These are phyloP conservation scores for Kitagawia praeruptora DNA, from an alignment of 129 eudicot genomes.

Conservation along the genomic window DNA sequence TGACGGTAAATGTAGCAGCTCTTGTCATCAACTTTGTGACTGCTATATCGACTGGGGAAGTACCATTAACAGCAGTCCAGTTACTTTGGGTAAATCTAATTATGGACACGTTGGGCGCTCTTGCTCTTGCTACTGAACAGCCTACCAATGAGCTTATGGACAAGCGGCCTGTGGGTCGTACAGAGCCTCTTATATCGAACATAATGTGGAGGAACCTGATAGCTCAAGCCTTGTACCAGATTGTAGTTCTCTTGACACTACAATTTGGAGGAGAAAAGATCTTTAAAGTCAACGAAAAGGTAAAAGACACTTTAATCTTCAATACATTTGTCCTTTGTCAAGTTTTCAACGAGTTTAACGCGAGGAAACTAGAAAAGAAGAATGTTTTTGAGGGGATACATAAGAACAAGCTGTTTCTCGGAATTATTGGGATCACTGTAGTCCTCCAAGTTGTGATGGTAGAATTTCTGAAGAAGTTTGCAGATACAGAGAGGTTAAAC, in stretches of 20 bases:
- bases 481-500: slow-evolving; percentile 36
- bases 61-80: slow-evolving; percentile 45
- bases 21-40: slow-evolving; percentile 43
- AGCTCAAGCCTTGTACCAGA: slow-evolving; percentile 39
- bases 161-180: slow-evolving; percentile 30
- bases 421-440: slow-evolving; percentile 36
- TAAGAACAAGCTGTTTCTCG: slow-evolving; percentile 40
- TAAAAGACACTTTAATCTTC: slow-evolving; percentile 36
- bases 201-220: slow-evolving; percentile 61
- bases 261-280: slow-evolving; percentile 36
- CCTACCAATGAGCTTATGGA: slow-evolving; percentile 39
- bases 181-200: slow-evolving; percentile 47
- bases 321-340: slow-evolving; percentile 50
- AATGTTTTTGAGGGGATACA: slow-evolving; percentile 39
- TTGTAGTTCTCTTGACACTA: slow-evolving; percentile 29
- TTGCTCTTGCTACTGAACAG: slow-evolving; percentile 37
- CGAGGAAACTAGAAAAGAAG: slow-evolving; percentile 39
- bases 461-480: slow-evolving; percentile 37
- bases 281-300: slow-evolving; percentile 23
- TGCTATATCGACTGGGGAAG: slow-evolving; percentile 39
- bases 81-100: slow-evolving; percentile 44
- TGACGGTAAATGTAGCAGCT: slow-evolving; percentile 49
- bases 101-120: slow-evolving; percentile 41
- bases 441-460: slow-evolving; percentile 50
- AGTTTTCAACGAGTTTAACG: slow-evolving; percentile 46